phyloP scores from a whole-genome alignment of 306 rosid genomes.

The Fragaria iinumae region DNA sequence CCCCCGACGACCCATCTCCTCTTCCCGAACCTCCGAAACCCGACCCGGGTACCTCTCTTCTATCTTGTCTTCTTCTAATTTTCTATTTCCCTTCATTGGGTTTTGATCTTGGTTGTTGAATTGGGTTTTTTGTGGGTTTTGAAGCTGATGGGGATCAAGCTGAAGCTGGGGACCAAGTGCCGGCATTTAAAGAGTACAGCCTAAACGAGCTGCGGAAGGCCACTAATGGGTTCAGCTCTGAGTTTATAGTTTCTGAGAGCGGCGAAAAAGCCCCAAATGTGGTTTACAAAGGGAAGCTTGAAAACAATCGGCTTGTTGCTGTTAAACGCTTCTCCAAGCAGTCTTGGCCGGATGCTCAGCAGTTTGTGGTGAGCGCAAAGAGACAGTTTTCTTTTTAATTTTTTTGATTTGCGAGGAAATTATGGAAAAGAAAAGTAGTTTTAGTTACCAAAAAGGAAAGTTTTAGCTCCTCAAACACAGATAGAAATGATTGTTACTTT shows the following conservation, averaged over 20 bases:
- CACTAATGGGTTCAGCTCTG: conserved; percentile 63
- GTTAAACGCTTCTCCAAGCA: conserved; percentile 71
- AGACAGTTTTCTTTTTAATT: not conserved
- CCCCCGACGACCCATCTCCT: conserved; percentile 56
- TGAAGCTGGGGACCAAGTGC: conserved; percentile 45
- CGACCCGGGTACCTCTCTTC: conserved; percentile 53
- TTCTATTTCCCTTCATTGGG: not conserved
- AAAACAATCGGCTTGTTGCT: conserved; percentile 63
- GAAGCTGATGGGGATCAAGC: conserved; percentile 44
- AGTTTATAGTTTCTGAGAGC: conserved; percentile 67
- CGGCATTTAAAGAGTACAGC: conserved; percentile 57
- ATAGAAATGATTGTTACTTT: not conserved
- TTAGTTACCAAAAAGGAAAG: conserved; percentile 6
- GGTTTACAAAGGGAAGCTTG: conserved; percentile 66
- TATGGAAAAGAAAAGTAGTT: conserved; percentile 5
- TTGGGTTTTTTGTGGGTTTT: conserved; percentile 1
- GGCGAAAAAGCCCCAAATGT: conserved; percentile 85
- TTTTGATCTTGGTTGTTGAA: not conserved
- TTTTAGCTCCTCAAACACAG: not conserved
- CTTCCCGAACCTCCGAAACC: conserved; percentile 48
- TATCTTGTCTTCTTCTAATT: not conserved
- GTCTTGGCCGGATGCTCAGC: conserved; percentile 84
- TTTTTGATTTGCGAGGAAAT: conserved; percentile 15
- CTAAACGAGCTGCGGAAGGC: conserved; percentile 65
- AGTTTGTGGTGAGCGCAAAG: conserved; percentile 56